Evolutionary conservation across 1,284 basidiomycete species (phyloP).

Genomic region (Ganoderma boninense): DNA sequence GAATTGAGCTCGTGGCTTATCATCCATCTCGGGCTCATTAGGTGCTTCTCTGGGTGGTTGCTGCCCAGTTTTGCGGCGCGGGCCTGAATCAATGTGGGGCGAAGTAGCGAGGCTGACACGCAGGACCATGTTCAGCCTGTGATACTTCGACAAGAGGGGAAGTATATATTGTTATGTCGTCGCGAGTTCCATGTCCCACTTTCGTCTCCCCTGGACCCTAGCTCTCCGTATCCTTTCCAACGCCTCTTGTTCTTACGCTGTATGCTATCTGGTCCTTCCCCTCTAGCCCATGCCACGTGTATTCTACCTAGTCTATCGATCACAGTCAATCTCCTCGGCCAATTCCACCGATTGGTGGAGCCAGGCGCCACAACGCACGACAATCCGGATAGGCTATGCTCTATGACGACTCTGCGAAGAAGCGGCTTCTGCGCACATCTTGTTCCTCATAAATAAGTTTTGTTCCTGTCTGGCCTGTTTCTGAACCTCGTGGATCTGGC

Average conservation of each 20-base stretch:
- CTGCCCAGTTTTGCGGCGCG: slow-evolving; percentile 89
- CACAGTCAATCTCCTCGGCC: slow-evolving; percentile 11
- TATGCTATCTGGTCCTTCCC: slow-evolving; percentile 22
- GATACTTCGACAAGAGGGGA: too few species aligned
- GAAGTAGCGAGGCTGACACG: slow-evolving; percentile 30
- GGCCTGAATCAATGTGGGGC: slow-evolving; percentile 70
- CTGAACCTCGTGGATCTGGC: background rate
- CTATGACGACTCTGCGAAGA: background rate
- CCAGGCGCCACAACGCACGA: slow-evolving; percentile 14
- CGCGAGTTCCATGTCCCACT: background rate
- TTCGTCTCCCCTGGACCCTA: background rate
- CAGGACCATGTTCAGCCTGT: slow-evolving; percentile 12
- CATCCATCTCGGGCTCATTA: slow-evolving; percentile 40
- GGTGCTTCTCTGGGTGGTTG: slow-evolving; percentile 81
- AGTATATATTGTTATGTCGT: background rate
- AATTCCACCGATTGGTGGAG: background rate
- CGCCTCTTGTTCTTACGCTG: slow-evolving; percentile 3
- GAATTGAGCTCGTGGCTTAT: slow-evolving; percentile 23
- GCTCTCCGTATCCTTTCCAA: background rate
- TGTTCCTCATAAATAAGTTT: background rate
- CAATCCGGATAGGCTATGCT: background rate
- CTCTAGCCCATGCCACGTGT: slow-evolving; percentile 18
- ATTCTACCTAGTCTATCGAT: slow-evolving; percentile 24
- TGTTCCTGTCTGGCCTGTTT: background rate
- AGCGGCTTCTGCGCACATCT: background rate